A percentile compares a stretch with the other conserved stretches of the same genome.
Evolutionary conservation across 331 rosid species (phyloP).

Genomic region (Pyracantha coccinea): DNA sequence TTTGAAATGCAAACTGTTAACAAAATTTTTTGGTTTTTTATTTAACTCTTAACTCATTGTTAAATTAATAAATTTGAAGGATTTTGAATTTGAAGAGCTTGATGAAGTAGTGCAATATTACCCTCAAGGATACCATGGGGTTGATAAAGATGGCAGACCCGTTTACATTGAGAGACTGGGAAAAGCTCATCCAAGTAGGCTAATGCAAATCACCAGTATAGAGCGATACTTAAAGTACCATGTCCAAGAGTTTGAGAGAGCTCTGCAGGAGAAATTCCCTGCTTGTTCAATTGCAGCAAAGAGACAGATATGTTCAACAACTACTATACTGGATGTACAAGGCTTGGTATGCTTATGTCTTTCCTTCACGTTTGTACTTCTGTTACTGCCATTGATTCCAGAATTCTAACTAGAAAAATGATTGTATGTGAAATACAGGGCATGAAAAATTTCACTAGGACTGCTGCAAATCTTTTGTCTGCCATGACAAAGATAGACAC

Average conservation of each 20-base stretch:
- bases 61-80: conserved; percentile 28
- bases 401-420: conserved; percentile 12
- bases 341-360: conserved; percentile 59
- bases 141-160: conserved; percentile 90
- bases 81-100: conserved; percentile 75
- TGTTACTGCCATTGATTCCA: background rate
- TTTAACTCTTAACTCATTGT: conserved; percentile 14
- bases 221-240: conserved; percentile 83
- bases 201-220: conserved; percentile 67
- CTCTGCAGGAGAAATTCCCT: conserved; percentile 64
- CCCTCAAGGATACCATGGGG: conserved; percentile 85
- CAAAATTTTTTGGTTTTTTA: background rate
- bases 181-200: conserved; percentile 79
- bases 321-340: conserved; percentile 82
- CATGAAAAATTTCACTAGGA: conserved; percentile 70
- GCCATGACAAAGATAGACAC: conserved; percentile 71
- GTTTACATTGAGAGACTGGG: conserved; percentile 91
- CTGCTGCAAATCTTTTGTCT: conserved; percentile 79
- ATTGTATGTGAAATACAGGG: conserved; percentile 48
- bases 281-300: conserved; percentile 88
- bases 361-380: background rate
- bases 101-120: conserved; percentile 85
- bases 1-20: background rate
- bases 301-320: conserved; percentile 66
- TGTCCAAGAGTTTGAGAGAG: conserved; percentile 88